Evolutionary conservation across 306 rosid genomes (phyloP), one percentile per base, ranked within the genome.

Genomic region (Fagus sylvatica): DNA sequence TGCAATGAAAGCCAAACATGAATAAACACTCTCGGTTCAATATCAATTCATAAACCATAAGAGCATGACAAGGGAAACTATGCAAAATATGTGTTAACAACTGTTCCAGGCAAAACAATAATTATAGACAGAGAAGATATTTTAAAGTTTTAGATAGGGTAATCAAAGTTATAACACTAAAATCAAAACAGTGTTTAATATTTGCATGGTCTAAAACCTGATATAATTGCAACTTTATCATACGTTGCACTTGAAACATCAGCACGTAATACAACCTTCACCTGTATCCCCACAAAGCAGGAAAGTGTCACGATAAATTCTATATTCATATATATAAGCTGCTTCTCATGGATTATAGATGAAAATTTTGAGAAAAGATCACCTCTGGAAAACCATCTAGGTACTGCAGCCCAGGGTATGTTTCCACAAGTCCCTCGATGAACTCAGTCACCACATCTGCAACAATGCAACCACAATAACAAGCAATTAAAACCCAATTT

Each of bases 401-500:
- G 85, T 86, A 95, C 86, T 93, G 98, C 81, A 95, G 78, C 60
- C 91, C 87, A 82, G 99, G 94, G 74, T 91, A 93, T 0, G 99
- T 91, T 84, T 95, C 98, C 85, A 93, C 92, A 66, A 95, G 93
- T 73, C 99, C 99, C 79, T 95, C 98, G 48, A 95, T 93, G 88
- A 84, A 95, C 75, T 95, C 97, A 33, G 92, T 91, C 77, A 93
- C 99, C 67, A 91, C 98, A 86, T 90, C 99, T 93, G 91, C 86
- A 81, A 85, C 73, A 75, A 55, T 37, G 49, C n/a, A 85, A 71
- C 73, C 80, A 85, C 5, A 32, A 81, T 76, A 65, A 75, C 42
- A 76, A 34, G 81, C 19, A 17, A 49, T 2, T 53, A 77, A 81
- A 36, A 53, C 64, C 53, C 36, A 62, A 51, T 69, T 54, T 46